Conservation (phyloP, 345 rosid species). For the Passiflora organensis region DNA sequence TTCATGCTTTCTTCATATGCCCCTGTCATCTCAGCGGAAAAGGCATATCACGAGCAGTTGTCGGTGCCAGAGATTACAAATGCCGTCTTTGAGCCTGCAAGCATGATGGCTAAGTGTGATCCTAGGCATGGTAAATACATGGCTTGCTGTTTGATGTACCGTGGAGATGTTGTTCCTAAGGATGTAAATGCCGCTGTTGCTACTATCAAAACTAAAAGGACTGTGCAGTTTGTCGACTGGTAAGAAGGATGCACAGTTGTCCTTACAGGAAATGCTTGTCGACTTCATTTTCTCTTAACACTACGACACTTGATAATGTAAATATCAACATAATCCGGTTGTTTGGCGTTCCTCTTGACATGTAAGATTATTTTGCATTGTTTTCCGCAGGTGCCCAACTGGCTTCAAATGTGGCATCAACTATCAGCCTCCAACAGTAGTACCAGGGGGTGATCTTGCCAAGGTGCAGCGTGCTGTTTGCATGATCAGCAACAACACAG, state of each 20-base stretch:
- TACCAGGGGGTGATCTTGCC: slow-evolving; percentile 37
- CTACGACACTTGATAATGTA: too few relatives aligned
- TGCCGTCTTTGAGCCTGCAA: slow-evolving; percentile 37
- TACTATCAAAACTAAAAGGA: slow-evolving; percentile 29
- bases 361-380: background rate
- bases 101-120: slow-evolving; percentile 38
- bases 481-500: slow-evolving; percentile 42
- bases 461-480: slow-evolving; percentile 37
- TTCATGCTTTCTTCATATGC: slow-evolving; percentile 40
- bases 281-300: too few relatives aligned
- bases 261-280: too few relatives aligned
- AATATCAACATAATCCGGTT: too few relatives aligned
- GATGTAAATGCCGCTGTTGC: slow-evolving; percentile 38
- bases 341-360: too few relatives aligned
- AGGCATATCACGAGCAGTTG: slow-evolving; percentile 33
- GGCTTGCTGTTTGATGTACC: slow-evolving; percentile 39
- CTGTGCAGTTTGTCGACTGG: slow-evolving; percentile 36
- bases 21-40: slow-evolving; percentile 34
- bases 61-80: slow-evolving; percentile 35
- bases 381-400: slow-evolving; percentile 30
- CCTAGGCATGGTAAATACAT: slow-evolving; percentile 37
- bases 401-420: slow-evolving; percentile 39
- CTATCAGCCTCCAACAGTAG: slow-evolving; percentile 32
- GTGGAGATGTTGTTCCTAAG: slow-evolving; percentile 41
- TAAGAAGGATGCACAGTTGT: slow-evolving; percentile 6